Evolutionary conservation across 176 grass and related monocot species (phyloP).

Genomic region (Microstegium vimineum): DNA sequence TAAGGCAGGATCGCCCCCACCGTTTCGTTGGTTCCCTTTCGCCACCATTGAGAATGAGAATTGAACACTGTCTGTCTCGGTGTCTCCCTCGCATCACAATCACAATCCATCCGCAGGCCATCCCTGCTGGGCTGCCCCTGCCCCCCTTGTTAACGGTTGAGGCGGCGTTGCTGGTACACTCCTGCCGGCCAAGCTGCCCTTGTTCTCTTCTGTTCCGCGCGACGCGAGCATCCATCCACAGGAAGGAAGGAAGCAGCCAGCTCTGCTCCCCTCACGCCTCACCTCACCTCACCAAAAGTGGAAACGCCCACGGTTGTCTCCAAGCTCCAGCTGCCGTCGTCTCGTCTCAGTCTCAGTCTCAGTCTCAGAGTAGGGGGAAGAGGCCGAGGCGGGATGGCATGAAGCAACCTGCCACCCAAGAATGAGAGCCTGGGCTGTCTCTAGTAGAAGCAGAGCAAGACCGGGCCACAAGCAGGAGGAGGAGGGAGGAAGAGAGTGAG

Average conservation of each 20-base stretch:
- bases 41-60: neutral
- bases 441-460: conserved; percentile 6
- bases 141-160: neutral
- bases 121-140: no score
- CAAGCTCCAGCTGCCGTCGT: neutral
- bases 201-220: neutral
- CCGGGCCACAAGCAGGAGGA: neutral
- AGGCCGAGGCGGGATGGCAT: neutral
- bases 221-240: neutral
- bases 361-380: neutral
- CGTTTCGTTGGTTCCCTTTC: neutral
- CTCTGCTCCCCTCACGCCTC: neutral
- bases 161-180: neutral
- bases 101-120: neutral
- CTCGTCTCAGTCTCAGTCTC: neutral
- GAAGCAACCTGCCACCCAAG: conserved; percentile 35
- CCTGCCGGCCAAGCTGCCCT: neutral
- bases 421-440: conserved; percentile 48
- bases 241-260: neutral
- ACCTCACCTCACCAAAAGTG: neutral
- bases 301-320: neutral
- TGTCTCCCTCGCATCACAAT: neutral
- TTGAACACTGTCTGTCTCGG: neutral
- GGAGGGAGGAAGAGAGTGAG: neutral
- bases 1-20: neutral